Conservation (phyloP, 257 asterid species). For the Plantago ovata region DNA sequence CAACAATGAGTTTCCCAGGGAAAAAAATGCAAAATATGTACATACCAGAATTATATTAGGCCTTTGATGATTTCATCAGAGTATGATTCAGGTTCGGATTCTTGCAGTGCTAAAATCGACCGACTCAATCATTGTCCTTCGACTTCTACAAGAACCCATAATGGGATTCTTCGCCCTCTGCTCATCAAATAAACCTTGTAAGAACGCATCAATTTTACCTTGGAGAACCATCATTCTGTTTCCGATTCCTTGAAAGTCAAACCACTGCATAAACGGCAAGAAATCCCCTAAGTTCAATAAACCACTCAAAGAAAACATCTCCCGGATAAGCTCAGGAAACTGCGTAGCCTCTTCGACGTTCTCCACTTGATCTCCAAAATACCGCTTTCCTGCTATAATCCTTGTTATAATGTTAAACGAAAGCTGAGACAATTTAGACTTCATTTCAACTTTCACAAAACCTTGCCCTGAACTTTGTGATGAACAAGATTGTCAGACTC, state of each 20-base stretch:
- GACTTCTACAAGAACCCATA: too few relatives aligned
- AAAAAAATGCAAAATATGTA: neutral
- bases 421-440: too few relatives aligned
- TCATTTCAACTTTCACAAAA: too few relatives aligned
- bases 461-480: neutral
- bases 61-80: conserved; percentile 29
- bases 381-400: conserved; percentile 20
- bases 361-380: conserved; percentile 14
- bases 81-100: conserved; percentile 22
- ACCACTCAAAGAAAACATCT: conserved; percentile 30
- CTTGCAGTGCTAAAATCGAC: conserved; percentile 20
- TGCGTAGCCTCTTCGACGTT: conserved; percentile 18
- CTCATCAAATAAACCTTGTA: conserved; percentile 12
- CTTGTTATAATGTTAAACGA: conserved; percentile 25
- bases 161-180: too few relatives aligned
- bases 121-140: conserved; percentile 5
- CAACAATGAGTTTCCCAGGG: too few relatives aligned
- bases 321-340: conserved; percentile 27
- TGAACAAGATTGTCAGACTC: too few relatives aligned
- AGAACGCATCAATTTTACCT: conserved; percentile 24
- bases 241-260: conserved; percentile 38
- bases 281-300: conserved; percentile 48
- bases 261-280: conserved; percentile 57
- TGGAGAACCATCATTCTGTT: conserved; percentile 23
- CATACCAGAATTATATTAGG: conserved; percentile 20